Conservation (phyloP, 768 basidiomycete species). For the Tulasnella sp. region DNA sequence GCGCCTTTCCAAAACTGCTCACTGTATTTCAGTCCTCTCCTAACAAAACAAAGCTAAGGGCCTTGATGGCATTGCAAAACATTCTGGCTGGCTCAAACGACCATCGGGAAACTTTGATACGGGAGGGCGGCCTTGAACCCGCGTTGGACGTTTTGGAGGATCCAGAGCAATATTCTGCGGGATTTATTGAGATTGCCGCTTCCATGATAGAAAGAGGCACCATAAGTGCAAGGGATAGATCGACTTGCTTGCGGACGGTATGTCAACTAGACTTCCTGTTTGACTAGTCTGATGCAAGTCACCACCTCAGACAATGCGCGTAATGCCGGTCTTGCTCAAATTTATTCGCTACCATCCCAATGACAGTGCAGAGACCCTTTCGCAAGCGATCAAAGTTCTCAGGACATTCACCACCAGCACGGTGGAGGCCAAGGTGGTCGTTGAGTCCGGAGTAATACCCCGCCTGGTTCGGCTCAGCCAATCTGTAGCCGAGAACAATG, state of each 20-base stretch:
- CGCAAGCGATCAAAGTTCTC: not conserved
- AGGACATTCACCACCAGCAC: not conserved
- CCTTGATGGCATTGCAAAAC: not conserved
- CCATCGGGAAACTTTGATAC: not conserved
- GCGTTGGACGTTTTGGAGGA: not conserved
- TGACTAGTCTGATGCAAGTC: not conserved
- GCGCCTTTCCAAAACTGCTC: not conserved
- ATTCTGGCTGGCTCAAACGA: not conserved
- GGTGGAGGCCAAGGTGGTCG: not conserved
- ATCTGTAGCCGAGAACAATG: not conserved
- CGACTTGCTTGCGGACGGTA: not conserved
- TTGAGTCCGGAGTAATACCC: not conserved
- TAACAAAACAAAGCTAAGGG: not conserved
- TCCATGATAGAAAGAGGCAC: not conserved
- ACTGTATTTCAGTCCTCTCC: not conserved
- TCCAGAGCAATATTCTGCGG: not conserved
- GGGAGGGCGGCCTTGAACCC: not conserved
- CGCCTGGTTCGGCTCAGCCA: not conserved
- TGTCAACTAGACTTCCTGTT: not conserved
- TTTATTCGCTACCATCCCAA: not conserved
- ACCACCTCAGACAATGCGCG: not conserved
- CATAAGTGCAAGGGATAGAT: not conserved
- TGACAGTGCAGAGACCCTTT: not conserved
- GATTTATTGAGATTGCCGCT: not conserved
- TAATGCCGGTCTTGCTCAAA: not conserved